Base-by-base conservation (phyloP, 2,329 filamentous ascomycete genomes). In the Paecilomyces niveus region DNA sequence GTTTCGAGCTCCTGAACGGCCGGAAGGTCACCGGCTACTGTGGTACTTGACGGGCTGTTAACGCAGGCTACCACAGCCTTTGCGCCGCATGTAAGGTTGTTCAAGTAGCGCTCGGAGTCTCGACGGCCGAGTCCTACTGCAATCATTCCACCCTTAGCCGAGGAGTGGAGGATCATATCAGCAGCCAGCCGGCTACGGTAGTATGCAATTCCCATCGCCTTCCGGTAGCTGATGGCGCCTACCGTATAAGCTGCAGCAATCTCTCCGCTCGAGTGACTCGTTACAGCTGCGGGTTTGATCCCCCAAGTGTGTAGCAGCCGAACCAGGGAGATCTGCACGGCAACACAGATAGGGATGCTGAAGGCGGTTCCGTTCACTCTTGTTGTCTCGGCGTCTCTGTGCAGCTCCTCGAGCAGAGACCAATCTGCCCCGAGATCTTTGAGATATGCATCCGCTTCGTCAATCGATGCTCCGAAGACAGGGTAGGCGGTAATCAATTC, bases 181-280 rank as follows among this genome's bases (percentile, higher is more conserved):
- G 13, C 35, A 6, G 35, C 35, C 35, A 39, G 35, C 13, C 13
- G 35, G 13, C 67, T 67, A 18, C 67, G 61, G 21, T 53, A 61
- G 55, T 65, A 69, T 6, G 67, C 65, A 31, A 58, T 53, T 33
- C 32, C 60, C 15, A 66, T 60, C 4, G 67, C 66, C 10, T 64
- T 60, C n/a, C 39, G 32, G n/a, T 24, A 32, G 10, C 55, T 53
- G 11, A 70, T 21, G 21, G 21, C 52, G 1, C 65, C 65, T 8
- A 62, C 54, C n/a, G 64, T 60, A 53, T 60, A 65, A 3, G 66
- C 66, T 11, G 65, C 65, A 13, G 63, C 63, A 49, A 70, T 68
- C 49, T 70, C 68, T 21, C 68, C 68, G 39, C 59, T 62, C 3
- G 65, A 68, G 57, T 70, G 68, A 1, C 68, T 68, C 2, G 65